Evolutionary conservation across 1,139 yeast genomes (phyloP).

Genomic region (Zygoascus meyerae): DNA sequence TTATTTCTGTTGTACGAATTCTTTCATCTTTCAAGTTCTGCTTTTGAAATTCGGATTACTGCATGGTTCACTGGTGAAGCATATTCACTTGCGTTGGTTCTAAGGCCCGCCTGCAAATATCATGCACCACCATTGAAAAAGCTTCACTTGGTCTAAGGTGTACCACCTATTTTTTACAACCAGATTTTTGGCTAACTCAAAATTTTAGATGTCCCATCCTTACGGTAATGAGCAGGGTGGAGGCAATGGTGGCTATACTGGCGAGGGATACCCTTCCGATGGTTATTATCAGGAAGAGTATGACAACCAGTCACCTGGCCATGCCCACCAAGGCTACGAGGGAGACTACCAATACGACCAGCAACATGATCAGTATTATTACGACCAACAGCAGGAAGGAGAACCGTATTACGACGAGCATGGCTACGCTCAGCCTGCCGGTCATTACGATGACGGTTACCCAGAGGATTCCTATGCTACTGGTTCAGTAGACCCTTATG

Average conservation of each 20-base stretch:
- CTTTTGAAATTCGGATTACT: too few relatives aligned
- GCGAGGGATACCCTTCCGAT: conserved; percentile 20
- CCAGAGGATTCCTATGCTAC: conserved; percentile 33
- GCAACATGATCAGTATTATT: conserved; percentile 24
- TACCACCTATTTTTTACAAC: too few relatives aligned
- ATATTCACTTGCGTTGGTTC: too few relatives aligned
- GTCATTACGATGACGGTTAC: conserved; percentile 33
- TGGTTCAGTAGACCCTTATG: conserved; percentile 33
- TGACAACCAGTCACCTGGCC: conserved; percentile 16
- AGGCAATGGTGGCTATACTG: conserved; percentile 13
- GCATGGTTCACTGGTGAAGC: too few relatives aligned
- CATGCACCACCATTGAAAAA: too few relatives aligned
- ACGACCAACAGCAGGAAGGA: conserved; percentile 29
- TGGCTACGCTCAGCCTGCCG: conserved; percentile 21
- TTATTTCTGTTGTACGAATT: too few relatives aligned
- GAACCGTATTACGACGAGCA: conserved; percentile 28
- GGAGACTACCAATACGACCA: conserved; percentile 30
- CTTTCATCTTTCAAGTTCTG: too few relatives aligned
- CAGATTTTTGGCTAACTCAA: too few relatives aligned
- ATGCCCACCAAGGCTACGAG: conserved; percentile 31
- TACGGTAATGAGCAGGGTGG: conserved; percentile 12
- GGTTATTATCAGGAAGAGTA: conserved; percentile 25
- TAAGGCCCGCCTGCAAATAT: too few relatives aligned
- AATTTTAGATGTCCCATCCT: conserved; percentile 12
- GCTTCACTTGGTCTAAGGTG: too few relatives aligned